Base-by-base conservation (phyloP, 768 basidiomycete genomes). In the Boletus fagicola region DNA sequence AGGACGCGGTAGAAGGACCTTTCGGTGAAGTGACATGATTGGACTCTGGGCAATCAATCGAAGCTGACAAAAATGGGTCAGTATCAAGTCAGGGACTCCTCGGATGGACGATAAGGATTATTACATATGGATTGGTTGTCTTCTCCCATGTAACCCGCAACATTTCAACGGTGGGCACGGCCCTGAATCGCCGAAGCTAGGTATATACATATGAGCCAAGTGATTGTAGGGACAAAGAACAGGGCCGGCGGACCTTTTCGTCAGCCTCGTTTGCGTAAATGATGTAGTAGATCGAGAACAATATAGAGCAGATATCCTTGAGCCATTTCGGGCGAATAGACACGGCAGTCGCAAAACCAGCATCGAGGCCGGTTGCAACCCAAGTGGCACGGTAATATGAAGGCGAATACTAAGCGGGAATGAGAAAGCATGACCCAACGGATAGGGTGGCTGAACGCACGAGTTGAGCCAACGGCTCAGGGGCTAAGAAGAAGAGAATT, bases 61-160 rank as follows among this genome's bases (percentile, higher is more conserved):
- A 62, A 97, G 77, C 92, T 93, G 56, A 48, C 46, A 56, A 39
- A 44, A 54, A 40, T 65, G 33, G 54, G 55, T 59, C 16, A 60
- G 56, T 9, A 28, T 16, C 9, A 36, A 13, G 42, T 47, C 38
- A 53, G 57, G 59, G 49, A 50, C 7, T 57, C 53, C 57, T 59
- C 54, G 49, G 59, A 62, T 24, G 18, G 22, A 68, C 83, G 60
- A 35, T 42, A 56, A 30, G 51, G 12, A 52, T 62, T 65, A 52
- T 62, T 65, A 92, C 93, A 76, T 92, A 90, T 58, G 95, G 97
- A 74, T 98, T 96, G 2, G 82, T 80, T 0, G 93, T 92, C 78
- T 99, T 99, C 74, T 96, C 95, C 97, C 97, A 99, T 24, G 94
- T 98, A 18, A 83, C 79, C 3, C 97, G 86, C 24, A 99, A 81